Evolutionary conservation across 2,329 filamentous ascomycete species (phyloP), one percentile per base, ranked within the genome.

Genomic region (Apiospora arundinis): DNA sequence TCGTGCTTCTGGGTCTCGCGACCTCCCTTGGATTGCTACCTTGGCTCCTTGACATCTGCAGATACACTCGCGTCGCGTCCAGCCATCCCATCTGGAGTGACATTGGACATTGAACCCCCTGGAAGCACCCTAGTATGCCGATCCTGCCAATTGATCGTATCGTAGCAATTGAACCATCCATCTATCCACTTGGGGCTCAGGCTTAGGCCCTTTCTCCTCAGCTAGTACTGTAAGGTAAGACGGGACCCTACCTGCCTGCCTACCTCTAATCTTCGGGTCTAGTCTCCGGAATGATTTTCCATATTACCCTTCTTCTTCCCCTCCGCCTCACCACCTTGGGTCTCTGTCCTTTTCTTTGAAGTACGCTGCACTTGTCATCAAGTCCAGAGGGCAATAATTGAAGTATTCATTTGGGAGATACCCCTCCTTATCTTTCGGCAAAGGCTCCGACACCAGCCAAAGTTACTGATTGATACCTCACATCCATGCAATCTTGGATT

Each of bases 321-420:
- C 21, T 40, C 49, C 49, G 25, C 49, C 49, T 56, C 49, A 25
- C 25, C 56, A 18, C 11, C 32, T 21, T n/a, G 56, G 32, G 9
- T 21, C 56, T 40, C 32, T 63, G 28, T 63, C 28, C 16, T 32
- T 63, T 12, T n/a, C 28, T 23, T 9, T 21, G 11, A 63, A 37
- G 56, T 32, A n/a, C 32, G 56, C 56, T 40, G 56, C 56, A 40
- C 56, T 63, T 63, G 56, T 63, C 56, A 63, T 63, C 32, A 63
- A 40, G 32, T 9, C 21, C 18, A 21, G 11, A 40, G 56, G 56
- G 56, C 32, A 63, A 28, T 8, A 63, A n/a, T 6, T 7, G 9
- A 18, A 45, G 48, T 52, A 40, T 9, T 32, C 49, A 21, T 37
- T 63, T 56, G n/a, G 56, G 32, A 40, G 56, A 28, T 37, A 63